A percentile compares a stretch with the other conserved stretches of the same genome.
phyloP scores from a whole-genome alignment of 2,329 filamentous ascomycete genomes.

The Epichloe brachyelytri region DNA sequence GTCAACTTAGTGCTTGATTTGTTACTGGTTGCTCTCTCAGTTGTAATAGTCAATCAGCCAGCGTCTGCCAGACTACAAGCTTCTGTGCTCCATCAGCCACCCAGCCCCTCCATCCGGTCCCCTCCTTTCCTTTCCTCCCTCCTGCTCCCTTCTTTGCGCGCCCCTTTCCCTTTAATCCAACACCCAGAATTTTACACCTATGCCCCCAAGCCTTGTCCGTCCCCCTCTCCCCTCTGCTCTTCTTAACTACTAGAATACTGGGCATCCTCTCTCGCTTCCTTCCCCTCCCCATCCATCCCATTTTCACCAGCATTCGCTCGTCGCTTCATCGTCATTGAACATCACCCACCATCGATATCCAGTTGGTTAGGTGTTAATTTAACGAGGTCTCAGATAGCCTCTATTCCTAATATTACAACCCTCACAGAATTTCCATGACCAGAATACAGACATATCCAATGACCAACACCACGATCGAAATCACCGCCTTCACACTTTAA shows the following conservation, averaged over 20 bases:
- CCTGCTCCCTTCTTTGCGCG: slow-evolving; percentile 9
- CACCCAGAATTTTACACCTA: slow-evolving; percentile 7
- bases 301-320: slow-evolving; percentile 9
- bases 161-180: slow-evolving; percentile 9
- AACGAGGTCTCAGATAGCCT: slow-evolving; percentile 20
- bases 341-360: slow-evolving; percentile 16
- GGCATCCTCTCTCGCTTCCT: slow-evolving; percentile 10
- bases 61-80: slow-evolving; percentile 1
- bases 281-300: slow-evolving; percentile 13
- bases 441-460: slow-evolving; percentile 33
- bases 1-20: neutral
- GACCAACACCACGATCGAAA: slow-evolving; percentile 37
- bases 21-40: neutral
- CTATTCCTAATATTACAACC: slow-evolving; percentile 12
- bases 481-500: slow-evolving; percentile 56
- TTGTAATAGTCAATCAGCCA: neutral
- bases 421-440: slow-evolving; percentile 28
- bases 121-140: slow-evolving; percentile 8
- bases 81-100: slow-evolving; percentile 18
- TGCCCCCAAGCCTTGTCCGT: neutral
- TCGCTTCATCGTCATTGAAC: slow-evolving; percentile 8
- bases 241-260: slow-evolving; percentile 5
- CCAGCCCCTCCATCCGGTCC: slow-evolving; percentile 11
- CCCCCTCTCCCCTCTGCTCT: slow-evolving; percentile 8
- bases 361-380: slow-evolving; percentile 8